A percentile compares a stretch with the other conserved stretches of the same genome.
phyloP scores from a whole-genome alignment of 129 eudicot genomes.

The Apium graveolens region DNA sequence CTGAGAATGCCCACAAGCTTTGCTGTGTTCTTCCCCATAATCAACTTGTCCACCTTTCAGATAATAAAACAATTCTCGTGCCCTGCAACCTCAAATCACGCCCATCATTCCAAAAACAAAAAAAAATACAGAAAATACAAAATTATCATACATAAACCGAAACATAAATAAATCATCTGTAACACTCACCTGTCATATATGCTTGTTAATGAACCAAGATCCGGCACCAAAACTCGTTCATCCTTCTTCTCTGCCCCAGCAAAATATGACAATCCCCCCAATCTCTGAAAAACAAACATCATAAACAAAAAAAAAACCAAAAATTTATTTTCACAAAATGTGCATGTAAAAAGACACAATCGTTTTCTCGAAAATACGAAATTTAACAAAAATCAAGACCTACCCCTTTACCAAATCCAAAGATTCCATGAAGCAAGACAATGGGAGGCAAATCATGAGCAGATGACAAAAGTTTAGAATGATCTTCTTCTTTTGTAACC shows the following conservation, averaged over 20 bases:
- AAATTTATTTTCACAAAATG: neutral
- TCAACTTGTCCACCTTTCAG: slow-evolving; percentile 93
- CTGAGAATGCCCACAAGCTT: slow-evolving; percentile 83
- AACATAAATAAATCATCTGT: neutral
- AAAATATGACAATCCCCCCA: slow-evolving; percentile 86
- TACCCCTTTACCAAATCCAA: slow-evolving; percentile 10
- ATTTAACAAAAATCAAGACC: neutral
- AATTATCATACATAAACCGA: neutral
- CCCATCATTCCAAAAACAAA: slow-evolving; percentile 5
- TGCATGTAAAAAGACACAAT: neutral
- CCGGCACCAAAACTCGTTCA: slow-evolving; percentile 90
- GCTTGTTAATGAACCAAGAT: slow-evolving; percentile 48
- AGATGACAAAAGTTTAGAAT: slow-evolving; percentile 16
- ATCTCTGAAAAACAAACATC: slow-evolving; percentile 41
- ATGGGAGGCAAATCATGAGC: slow-evolving; percentile 46
- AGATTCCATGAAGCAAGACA: slow-evolving; percentile 8
- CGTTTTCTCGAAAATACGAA: neutral
- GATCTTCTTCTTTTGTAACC: slow-evolving; percentile 22
- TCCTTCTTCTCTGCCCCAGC: slow-evolving; percentile 98
- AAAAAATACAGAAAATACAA: neutral
- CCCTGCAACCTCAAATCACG: slow-evolving; percentile 44
- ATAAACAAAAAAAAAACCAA: neutral
- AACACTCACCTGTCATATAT: slow-evolving; percentile 63
- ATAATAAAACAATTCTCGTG: slow-evolving; percentile 86
- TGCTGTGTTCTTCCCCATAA: slow-evolving; percentile 97